These are phyloP conservation scores for Ustilago tritici DNA, from an alignment of 1,284 basidiomycete genomes.

Conservation along the genomic window DNA sequence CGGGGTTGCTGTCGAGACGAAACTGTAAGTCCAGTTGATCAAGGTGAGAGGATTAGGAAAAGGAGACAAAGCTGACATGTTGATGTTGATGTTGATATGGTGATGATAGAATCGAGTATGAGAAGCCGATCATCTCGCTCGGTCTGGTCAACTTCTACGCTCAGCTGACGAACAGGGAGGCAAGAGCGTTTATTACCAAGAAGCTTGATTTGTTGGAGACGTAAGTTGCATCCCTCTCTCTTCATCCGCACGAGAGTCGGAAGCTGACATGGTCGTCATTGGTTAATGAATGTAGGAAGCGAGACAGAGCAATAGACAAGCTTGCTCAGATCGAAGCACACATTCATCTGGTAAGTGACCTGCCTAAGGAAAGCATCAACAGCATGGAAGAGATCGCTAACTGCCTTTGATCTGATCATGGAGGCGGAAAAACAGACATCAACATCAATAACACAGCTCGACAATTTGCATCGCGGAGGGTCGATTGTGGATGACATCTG, in stretches of 20 bases:
- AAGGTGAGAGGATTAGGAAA: neutral
- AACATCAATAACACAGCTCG: conserved; percentile 52
- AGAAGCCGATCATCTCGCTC: conserved; percentile 44
- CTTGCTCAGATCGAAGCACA: conserved; percentile 53
- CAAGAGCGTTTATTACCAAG: conserved; percentile 49
- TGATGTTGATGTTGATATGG: neutral
- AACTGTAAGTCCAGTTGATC: conserved; percentile 15
- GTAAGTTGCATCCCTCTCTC: conserved; percentile 8
- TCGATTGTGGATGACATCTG: conserved; percentile 42
- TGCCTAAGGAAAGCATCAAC: neutral
- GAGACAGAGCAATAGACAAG: conserved; percentile 45
- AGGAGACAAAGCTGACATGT: neutral
- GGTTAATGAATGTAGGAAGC: conserved; percentile 11
- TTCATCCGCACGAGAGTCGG: neutral
- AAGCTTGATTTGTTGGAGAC: conserved; percentile 47
- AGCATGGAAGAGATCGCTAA: neutral
- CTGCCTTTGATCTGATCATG: neutral
- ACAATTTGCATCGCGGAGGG: conserved; percentile 50
- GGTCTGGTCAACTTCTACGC: conserved; percentile 51
- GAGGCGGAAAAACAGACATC: conserved; percentile 33
- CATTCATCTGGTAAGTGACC: conserved; percentile 40
- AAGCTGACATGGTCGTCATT: neutral
- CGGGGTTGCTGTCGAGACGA: conserved; percentile 29
- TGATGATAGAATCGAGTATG: conserved; percentile 18
- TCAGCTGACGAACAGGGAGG: conserved; percentile 44